A percentile compares a stretch with the other conserved stretches of the same genome.
These are phyloP conservation scores for Mucor saturninus DNA, from an alignment of 371 early-diverging fungal genomes.

Conservation along the genomic window DNA sequence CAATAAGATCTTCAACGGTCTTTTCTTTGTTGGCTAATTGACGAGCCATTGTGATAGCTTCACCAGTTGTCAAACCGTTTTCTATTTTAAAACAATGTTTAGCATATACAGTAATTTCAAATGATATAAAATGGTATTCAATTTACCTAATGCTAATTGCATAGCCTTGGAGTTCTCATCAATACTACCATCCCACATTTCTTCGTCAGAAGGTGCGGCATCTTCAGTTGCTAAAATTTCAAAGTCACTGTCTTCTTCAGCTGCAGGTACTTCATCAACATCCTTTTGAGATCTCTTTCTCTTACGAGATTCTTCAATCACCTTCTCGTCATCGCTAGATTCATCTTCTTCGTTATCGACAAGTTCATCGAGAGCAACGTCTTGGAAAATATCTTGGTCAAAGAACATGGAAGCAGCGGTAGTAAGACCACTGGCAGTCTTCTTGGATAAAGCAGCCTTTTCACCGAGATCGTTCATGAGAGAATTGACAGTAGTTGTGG, in stretches of 20 bases:
- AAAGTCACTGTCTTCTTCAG: constrained; percentile 59
- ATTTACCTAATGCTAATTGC: constrained; percentile 51
- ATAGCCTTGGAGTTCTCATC: constrained; percentile 76
- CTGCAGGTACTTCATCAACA: constrained; percentile 4
- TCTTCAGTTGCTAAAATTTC: constrained; percentile 65
- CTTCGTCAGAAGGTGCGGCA: constrained; percentile 58
- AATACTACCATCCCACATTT: constrained; percentile 69
- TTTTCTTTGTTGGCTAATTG: constrained; percentile 80
- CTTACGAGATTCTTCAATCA: constrained; percentile 35
- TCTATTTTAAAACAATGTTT: constrained; percentile 28
- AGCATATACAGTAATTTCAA: no score
- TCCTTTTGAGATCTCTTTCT: constrained; percentile 49
- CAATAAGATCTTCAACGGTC: constrained; percentile 79
- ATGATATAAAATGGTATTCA: no score
- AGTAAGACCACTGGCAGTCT: constrained; percentile 65
- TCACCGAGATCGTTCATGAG: constrained; percentile 65
- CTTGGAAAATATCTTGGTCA: constrained; percentile 91
- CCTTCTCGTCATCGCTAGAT: constrained; percentile 35
- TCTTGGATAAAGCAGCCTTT: constrained; percentile 60
- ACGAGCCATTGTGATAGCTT: constrained; percentile 89
- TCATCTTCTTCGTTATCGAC: constrained; percentile 64
- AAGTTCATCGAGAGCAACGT: constrained; percentile 56
- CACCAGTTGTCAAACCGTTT: constrained; percentile 74
- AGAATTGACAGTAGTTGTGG: constrained; percentile 47
- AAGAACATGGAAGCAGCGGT: constrained; percentile 90